A percentile compares a stretch with the other conserved stretches of the same genome.
phyloP scores from a whole-genome alignment of 2,329 filamentous ascomycete species.

The Herpotrichia juniperi region DNA sequence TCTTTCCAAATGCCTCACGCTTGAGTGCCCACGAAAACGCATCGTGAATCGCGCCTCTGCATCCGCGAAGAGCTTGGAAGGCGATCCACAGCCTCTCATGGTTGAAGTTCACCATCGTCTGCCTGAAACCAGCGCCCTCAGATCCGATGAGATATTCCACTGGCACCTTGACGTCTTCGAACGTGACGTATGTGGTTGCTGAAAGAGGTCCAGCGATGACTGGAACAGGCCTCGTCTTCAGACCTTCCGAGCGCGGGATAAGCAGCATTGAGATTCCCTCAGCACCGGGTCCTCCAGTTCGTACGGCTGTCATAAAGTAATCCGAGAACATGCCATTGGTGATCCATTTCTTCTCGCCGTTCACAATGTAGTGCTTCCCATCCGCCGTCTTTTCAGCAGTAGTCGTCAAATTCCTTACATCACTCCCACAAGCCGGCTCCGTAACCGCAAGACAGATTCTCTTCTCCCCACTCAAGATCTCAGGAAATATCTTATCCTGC shows the following conservation, averaged over 20 bases:
- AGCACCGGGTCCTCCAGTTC: slow-evolving; percentile 35
- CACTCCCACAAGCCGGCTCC: slow-evolving; percentile 34
- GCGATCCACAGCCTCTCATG: slow-evolving; percentile 42
- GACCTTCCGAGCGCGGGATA: slow-evolving; percentile 31
- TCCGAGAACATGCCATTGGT: slow-evolving; percentile 43
- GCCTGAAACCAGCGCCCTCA: slow-evolving; percentile 37
- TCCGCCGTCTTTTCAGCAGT: slow-evolving; percentile 32
- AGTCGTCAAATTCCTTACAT: slow-evolving; percentile 32
- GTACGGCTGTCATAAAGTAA: slow-evolving; percentile 41
- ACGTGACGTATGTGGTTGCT: slow-evolving; percentile 36
- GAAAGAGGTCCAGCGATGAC: slow-evolving; percentile 29
- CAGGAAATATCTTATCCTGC: slow-evolving; percentile 32
- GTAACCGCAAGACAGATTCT: slow-evolving; percentile 40
- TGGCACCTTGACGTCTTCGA: slow-evolving; percentile 41
- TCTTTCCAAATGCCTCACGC: slow-evolving; percentile 39
- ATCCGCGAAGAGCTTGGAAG: slow-evolving; percentile 35
- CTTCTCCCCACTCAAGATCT: slow-evolving; percentile 34
- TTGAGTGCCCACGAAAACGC: slow-evolving; percentile 36
- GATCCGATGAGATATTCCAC: slow-evolving; percentile 33
- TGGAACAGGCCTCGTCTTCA: slow-evolving; percentile 28
- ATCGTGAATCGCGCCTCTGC: slow-evolving; percentile 34
- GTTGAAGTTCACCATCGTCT: slow-evolving; percentile 44
- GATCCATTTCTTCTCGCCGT: slow-evolving; percentile 49
- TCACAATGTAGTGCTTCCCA: slow-evolving; percentile 44
- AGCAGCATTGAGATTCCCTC: slow-evolving; percentile 38